Evolutionary conservation across 1,284 basidiomycete genomes (phyloP), one percentile per base, ranked within the genome.

Genomic region (Boletus mariae): DNA sequence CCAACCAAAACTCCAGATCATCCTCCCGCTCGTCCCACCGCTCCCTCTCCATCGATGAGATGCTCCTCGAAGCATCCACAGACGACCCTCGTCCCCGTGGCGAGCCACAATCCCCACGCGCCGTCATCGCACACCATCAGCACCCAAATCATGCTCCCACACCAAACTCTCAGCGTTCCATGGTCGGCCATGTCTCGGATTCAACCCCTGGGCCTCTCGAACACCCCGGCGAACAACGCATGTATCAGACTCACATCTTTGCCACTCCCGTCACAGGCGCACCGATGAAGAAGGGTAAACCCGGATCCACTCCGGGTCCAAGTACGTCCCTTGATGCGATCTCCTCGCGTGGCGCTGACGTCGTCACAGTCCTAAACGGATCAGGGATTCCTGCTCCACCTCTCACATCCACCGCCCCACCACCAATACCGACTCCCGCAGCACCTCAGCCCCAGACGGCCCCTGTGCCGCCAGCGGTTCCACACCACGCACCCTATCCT

Each of bases 251-350:
- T 0, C 85, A 87, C 62, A 78, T 85, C 4, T 87, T 87, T 62
- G 82, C 83, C 8, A 82, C 83, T 2, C 80, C 82, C 6, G 82
- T 86, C 6, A 85, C 80, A 0, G 85, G 84, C 49, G 83, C 84
- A 3, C 83, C 84, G 2, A 75, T 76, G 10, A 86, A 86, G 71
- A 84, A 83, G 70, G 64, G 65, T 17, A 82, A 83, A 63, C 75
- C 72, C 42, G 58, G 66, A 56, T 49, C 70, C 40, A 55, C 61
- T 53, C 32, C 60, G 51, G 49, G 54, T 32, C 52, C 67, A 23
- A 41, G 68, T 70, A 35, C 52, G 65, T 64, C 41, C 15, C 12
- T 25, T 31, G 26, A 37, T 49, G 12, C 49, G 11, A 25, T 44
- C 4, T 23, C 35, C 4, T 20, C 52, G 44, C 45, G 53, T 61